These are phyloP conservation scores for Blastomyces gilchristii DNA, from an alignment of 2,329 filamentous ascomycete species.

Conservation along the genomic window DNA sequence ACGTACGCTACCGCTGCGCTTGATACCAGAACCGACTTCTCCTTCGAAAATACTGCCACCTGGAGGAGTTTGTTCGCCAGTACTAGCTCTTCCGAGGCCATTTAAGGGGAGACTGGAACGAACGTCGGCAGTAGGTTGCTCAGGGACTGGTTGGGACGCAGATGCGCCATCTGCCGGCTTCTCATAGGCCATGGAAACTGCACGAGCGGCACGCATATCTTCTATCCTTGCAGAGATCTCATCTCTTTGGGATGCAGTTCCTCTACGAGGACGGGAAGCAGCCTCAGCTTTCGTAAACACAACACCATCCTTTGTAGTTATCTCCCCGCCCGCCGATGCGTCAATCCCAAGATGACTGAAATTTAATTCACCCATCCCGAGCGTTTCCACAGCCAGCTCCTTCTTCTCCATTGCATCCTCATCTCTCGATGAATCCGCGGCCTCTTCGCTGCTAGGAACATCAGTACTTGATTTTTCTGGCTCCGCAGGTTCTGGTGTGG, in stretches of 20 bases:
- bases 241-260: constrained; percentile 34
- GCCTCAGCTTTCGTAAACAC: constrained; percentile 29
- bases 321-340: constrained; percentile 24
- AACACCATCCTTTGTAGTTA: constrained; percentile 31
- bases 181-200: constrained; percentile 52
- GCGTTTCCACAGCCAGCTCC: constrained; percentile 72
- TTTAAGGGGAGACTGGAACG: constrained; percentile 18
- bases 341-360: constrained; percentile 76
- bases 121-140: constrained; percentile 25
- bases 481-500: constrained; percentile 23
- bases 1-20: constrained; percentile 57
- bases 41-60: constrained; percentile 55
- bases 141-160: constrained; percentile 28
- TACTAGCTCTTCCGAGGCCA: constrained; percentile 22
- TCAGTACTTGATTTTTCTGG: constrained; percentile 22
- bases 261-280: constrained; percentile 27
- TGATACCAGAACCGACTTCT: constrained; percentile 44
- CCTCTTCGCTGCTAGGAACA: constrained; percentile 23
- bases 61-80: constrained; percentile 56
- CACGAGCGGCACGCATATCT: constrained; percentile 49
- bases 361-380: constrained; percentile 81
- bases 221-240: constrained; percentile 48
- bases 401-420: constrained; percentile 42
- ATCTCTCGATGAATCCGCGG: constrained; percentile 16
- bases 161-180: constrained; percentile 34